These are phyloP conservation scores for Tricholoma bakamatsutake DNA, from an alignment of 768 basidiomycete species.

Conservation along the genomic window DNA sequence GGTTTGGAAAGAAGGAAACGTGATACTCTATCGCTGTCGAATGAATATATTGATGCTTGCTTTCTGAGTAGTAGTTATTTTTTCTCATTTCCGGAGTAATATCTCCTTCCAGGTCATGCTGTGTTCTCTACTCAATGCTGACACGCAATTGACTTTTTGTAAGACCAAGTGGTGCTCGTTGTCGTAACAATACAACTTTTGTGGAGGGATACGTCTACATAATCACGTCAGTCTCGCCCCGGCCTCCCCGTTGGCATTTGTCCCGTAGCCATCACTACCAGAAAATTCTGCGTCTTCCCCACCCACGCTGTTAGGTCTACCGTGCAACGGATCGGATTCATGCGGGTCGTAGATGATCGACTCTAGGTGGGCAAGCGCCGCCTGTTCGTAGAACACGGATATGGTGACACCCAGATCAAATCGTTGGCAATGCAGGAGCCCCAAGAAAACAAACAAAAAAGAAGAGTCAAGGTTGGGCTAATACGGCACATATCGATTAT, in stretches of 20 bases:
- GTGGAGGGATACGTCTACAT: not conserved
- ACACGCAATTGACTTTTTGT: not conserved
- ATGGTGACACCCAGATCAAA: not conserved
- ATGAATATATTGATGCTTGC: not conserved
- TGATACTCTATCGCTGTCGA: not conserved
- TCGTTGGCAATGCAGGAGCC: not conserved
- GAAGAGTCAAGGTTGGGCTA: constrained; percentile 43
- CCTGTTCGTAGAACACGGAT: constrained; percentile 38
- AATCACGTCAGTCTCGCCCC: not conserved
- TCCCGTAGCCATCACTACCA: not conserved
- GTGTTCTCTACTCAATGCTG: not conserved
- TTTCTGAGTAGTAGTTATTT: not conserved
- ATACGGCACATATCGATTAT: constrained; percentile 80
- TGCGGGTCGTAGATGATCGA: constrained; percentile 66
- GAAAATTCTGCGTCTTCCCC: not conserved
- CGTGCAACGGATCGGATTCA: constrained; percentile 9
- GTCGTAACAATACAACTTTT: not conserved
- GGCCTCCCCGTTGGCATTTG: not conserved
- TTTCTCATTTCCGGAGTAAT: too few relatives aligned
- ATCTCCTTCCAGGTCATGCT: not conserved
- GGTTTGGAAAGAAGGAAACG: not conserved
- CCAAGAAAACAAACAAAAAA: constrained; percentile 6
- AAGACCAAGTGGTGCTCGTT: not conserved
- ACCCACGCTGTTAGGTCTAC: constrained; percentile 4
- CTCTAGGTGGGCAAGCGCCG: constrained; percentile 76